phyloP scores from a whole-genome alignment of 768 basidiomycete genomes.

The Kwoniella sp. region DNA sequence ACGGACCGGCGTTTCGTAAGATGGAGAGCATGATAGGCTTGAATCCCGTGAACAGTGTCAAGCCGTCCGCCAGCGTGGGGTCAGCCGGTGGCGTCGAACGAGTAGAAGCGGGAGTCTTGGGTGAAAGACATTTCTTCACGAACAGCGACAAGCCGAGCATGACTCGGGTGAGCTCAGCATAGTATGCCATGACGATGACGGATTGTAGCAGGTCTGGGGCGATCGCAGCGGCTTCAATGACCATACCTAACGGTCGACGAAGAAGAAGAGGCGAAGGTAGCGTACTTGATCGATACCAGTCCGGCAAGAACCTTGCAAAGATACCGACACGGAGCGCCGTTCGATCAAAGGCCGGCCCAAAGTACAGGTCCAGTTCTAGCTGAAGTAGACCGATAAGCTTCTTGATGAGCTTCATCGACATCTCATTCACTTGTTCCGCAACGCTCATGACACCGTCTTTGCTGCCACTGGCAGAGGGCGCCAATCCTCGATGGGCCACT shows the following conservation, averaged over 20 bases:
- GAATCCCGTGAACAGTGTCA: conserved; percentile 78
- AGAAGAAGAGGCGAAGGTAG: conserved; percentile 83
- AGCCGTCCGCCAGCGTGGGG: conserved; percentile 62
- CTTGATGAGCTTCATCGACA: conserved; percentile 74
- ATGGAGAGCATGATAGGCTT: conserved; percentile 37
- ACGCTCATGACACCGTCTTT: conserved; percentile 61
- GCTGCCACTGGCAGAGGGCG: neutral
- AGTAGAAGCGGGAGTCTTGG: conserved; percentile 3
- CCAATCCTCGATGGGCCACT: conserved; percentile 71
- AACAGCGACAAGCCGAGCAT: conserved; percentile 68
- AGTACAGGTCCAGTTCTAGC: conserved; percentile 48
- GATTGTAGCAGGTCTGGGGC: conserved; percentile 86
- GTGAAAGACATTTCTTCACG: conserved; percentile 33
- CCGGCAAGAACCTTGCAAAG: conserved; percentile 83
- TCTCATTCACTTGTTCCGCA: conserved; percentile 76
- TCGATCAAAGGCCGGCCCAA: conserved; percentile 43
- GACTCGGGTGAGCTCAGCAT: conserved; percentile 81
- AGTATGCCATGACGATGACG: conserved; percentile 84
- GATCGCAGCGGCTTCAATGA: conserved; percentile 87
- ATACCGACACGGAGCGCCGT: conserved; percentile 59
- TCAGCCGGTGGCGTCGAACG: conserved; percentile 55
- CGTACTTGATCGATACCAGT: conserved; percentile 85
- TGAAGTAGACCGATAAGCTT: conserved; percentile 71
- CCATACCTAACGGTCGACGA: conserved; percentile 83
- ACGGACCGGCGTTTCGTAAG: conserved; percentile 43